Base-by-base conservation (phyloP, 805 yeast species). In the Limtongia smithiae region DNA sequence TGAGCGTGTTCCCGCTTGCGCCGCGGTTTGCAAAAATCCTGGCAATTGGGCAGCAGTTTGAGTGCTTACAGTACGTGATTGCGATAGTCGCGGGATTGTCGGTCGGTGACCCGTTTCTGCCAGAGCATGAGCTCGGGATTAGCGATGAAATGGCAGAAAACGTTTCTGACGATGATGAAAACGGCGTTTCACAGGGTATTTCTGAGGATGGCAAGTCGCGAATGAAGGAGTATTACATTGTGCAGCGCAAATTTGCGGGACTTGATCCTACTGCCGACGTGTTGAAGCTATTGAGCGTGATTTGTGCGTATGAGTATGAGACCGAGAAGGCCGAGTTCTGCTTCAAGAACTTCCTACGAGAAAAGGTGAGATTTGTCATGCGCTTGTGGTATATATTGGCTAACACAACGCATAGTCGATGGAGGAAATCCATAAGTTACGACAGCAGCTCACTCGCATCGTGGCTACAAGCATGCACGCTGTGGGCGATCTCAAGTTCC, bases 21-120 rank as follows among this genome's bases (percentile, higher is more conserved):
- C 98, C 99, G 2, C 74, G 98, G 41, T 94, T 85, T 66, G 82
- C 97, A 1, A 90, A 90, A 63, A 87, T 93, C 77, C 72, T 93
- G 48, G 75, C 90, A 25, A 78, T 91, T 34, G 95, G 96, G 5
- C 85, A 88, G 65, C 97, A 93, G 65, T 80, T 78, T 37, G 83
- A 78, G 5, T 90, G 97, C 66, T 70, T 93, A 48, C 88, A 94
- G 0, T 91, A 86, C 62, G 76, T 93, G n/a, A 80, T 93, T 39
- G 93, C 97, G 0, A 75, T 93, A 46, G 97, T 93, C 1, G 84
- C 97, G 28, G 95, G 89, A 0, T 69, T 93, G 28, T 83, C 97
- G 0, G 97, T 93, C 37, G 97, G 97, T 4, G 95, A 90, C 61
- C 96, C 95, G 14, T 89, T 88, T 60, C 67, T 86, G 30, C 75